Evolutionary conservation across 805 yeast genomes (phyloP), one percentile per base, ranked within the genome.

Genomic region (Metschnikowia baotianmanensis): DNA sequence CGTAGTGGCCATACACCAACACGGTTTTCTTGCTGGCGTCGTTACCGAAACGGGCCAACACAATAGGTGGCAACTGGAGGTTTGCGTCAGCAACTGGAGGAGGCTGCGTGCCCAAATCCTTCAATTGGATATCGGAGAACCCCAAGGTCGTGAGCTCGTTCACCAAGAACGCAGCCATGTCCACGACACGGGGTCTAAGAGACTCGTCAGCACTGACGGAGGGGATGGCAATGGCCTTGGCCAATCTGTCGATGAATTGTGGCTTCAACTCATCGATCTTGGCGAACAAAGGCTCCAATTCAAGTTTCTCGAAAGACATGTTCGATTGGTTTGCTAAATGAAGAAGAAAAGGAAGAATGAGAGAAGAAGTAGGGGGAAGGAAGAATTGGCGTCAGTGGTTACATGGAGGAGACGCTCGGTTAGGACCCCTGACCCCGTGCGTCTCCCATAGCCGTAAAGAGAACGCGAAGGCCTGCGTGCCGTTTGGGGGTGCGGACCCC

Each of bases 1-100:
- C 99, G 66, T 91, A 91, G 63, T 93, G 99, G 35, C 98, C 99
- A 61, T 93, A 93, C 29, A 93, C 82, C 49, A 95, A 75, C 31
- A 93, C 84, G 22, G 89, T 93, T 67, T 88, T 90, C 76, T 90
- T 90, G 23, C 63, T 50, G 28, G 96, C 83, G 59, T 89, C 95
- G 20, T 61, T 59, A 42, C 99, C 99, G 54, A 76, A 82, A 57
- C 93, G 79, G 24, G 93, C 93, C 46, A 93, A 77, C n/a, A 93
- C 90, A 46, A 93, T 82, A 9, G 99, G 99, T 16, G 99, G 99
- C 50, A 93, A 77, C 53, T 79, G 77, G 45, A 91, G 71, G 28
- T 71, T 72, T 20, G 78, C 65, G 50, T 82, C 78, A 16, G 66
- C 69, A n/a, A 83, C 90, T 23, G 95, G 93, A n/a, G 90, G 91